Evolutionary conservation across 164 flowering plant genomes (phyloP).

Genomic region (Nelumbo lutea): DNA sequence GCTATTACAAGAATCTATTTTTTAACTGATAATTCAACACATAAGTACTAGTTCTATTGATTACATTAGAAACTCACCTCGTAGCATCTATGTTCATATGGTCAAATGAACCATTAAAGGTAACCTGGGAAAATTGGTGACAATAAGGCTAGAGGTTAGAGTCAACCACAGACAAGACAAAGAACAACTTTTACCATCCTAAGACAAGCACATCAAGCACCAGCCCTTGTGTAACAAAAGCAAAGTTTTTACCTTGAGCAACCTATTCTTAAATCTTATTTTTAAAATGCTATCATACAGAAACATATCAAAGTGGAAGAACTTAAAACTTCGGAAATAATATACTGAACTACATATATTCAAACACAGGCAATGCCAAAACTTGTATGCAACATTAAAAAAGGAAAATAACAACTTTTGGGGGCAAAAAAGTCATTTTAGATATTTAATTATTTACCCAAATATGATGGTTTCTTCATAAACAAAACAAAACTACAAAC

Average conservation of each 20-base stretch:
- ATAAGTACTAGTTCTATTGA: background rate
- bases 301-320: background rate
- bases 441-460: too few relatives aligned
- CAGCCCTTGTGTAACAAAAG: background rate
- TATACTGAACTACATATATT: background rate
- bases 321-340: background rate
- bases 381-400: too few relatives aligned
- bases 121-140: slow-evolving; percentile 56
- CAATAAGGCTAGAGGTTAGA: slow-evolving; percentile 1
- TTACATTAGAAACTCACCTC: slow-evolving; percentile 43
- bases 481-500: too few relatives aligned
- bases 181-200: background rate
- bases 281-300: too few relatives aligned
- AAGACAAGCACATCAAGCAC: background rate
- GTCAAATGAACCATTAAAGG: slow-evolving; percentile 96
- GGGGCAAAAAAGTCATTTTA: too few relatives aligned
- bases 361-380: background rate
- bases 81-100: slow-evolving; percentile 98
- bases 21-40: background rate
- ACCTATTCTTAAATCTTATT: background rate
- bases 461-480: too few relatives aligned
- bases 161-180: slow-evolving; percentile 1
- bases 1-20: background rate
- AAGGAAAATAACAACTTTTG: too few relatives aligned
- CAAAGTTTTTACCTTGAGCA: background rate